Evolutionary conservation across 2,329 filamentous ascomycete species (phyloP), one percentile per base, ranked within the genome.

Genomic region (Claviceps arundinis): DNA sequence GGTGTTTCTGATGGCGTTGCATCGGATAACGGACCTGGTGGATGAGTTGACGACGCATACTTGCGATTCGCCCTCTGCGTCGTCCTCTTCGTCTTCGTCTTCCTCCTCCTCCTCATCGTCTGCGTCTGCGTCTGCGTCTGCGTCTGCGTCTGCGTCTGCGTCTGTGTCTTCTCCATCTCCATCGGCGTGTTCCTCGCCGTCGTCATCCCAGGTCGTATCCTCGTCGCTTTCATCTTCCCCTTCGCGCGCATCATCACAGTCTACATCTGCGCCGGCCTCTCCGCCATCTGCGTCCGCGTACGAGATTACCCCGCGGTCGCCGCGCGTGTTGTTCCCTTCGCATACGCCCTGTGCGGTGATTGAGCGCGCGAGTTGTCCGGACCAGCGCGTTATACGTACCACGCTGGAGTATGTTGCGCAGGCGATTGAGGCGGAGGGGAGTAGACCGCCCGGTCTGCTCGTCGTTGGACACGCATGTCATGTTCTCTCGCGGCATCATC

Each of bases 1-100:
- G 1, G 87, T 98, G 4, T 95, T 97, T 58, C 71, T 98, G 47
- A 98, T 98, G 93, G 89, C 89, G 4, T 71, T 98, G 56, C 93
- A 98, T 69, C 80, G 93, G 50, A 82, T 98, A 16, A 72, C 70
- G 3, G 85, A 81, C 0, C 72, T 98, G 1, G 77, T 96, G 0
- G 73, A 75, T 6, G 86, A 87, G 61, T 71, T 98, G 54, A 26
- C 47, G 16, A 30, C 4, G 17, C 37, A 53, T 52, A 34, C 30
- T 34, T 34, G 30, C 11, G 30, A 34, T 11, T 34, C 30, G 6
- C 54, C 56, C 34, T 55, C 53, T 13, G 53, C 51, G 38, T 8
- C 44, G 44, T n/a, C 6, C 3, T 11, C 24, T 1, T n/a, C 9
- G 2, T 17, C 5, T 3, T 26, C 24, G 5, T n/a, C 24, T 2